Conservation (phyloP, 78 protist species). For the Dictyostelium firmibasis region DNA sequence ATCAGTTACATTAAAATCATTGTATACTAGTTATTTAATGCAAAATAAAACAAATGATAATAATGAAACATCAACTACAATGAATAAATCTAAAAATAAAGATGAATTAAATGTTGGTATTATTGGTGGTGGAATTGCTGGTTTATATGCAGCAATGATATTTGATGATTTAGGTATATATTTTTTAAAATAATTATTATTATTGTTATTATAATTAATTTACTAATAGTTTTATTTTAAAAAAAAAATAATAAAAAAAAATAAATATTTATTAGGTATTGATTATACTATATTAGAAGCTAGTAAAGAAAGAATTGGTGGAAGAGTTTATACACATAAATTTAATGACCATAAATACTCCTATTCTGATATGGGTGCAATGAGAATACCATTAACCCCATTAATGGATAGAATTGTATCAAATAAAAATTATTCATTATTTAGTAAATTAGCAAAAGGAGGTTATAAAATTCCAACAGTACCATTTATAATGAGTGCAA, state of each 20-base stretch:
- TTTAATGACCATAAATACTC: no score
- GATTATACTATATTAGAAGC: conserved; percentile 6
- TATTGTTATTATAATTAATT: no score
- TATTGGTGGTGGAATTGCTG: conserved; percentile 27
- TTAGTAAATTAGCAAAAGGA: neutral
- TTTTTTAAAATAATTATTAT: no score
- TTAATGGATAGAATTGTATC: conserved; percentile 19
- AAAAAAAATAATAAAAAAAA: no score
- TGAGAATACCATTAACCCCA: conserved; percentile 10
- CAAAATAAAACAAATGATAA: neutral
- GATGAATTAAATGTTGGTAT: conserved; percentile 18
- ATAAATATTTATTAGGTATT: no score
- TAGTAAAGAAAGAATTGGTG: conserved; percentile 24
- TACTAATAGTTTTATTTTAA: no score
- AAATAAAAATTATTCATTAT: neutral
- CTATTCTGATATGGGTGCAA: conserved; percentile 42
- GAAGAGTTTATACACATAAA: conserved; percentile 8
- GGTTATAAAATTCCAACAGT: neutral
- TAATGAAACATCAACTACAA: neutral
- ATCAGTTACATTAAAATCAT: no score
- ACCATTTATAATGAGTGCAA: neutral
- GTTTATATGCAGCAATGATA: conserved; percentile 19
- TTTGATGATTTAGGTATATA: conserved; percentile 33
- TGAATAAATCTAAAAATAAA: neutral
- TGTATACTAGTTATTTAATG: neutral